Evolutionary conservation across 169 alveolate genomes (phyloP).

Genomic region (Plasmodium malariae): DNA sequence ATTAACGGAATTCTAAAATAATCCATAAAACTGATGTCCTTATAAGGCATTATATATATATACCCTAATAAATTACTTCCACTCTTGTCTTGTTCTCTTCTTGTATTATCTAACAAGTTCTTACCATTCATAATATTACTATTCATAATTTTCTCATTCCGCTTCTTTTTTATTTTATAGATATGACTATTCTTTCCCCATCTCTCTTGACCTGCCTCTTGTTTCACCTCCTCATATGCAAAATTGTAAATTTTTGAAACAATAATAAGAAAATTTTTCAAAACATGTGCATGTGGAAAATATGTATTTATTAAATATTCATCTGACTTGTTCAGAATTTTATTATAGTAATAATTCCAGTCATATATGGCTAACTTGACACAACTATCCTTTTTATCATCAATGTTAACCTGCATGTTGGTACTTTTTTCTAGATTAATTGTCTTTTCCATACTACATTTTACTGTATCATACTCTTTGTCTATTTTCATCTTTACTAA

Average conservation of each 20-base stretch:
- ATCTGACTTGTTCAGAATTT: slow-evolving; percentile 35
- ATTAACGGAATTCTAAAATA: slow-evolving; percentile 40
- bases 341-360: slow-evolving; percentile 53
- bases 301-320: slow-evolving; percentile 48
- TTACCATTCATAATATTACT: too few relatives aligned
- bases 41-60: slow-evolving; percentile 71
- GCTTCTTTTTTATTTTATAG: slow-evolving; percentile 4
- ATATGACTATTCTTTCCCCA: slow-evolving; percentile 34
- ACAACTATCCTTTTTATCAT: not conserved
- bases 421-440: not conserved
- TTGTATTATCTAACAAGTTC: too few relatives aligned
- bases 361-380: slow-evolving; percentile 18
- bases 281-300: slow-evolving; percentile 42
- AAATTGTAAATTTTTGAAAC: slow-evolving; percentile 46
- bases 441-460: not conserved
- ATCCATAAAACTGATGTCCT: slow-evolving; percentile 27
- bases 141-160: not conserved
- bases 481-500: slow-evolving; percentile 23
- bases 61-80: slow-evolving; percentile 25
- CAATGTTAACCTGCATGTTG: not conserved
- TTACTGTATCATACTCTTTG: slow-evolving; percentile 24
- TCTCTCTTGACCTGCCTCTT: not conserved
- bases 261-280: slow-evolving; percentile 27
- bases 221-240: slow-evolving; percentile 18
- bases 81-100: too few relatives aligned